These are phyloP conservation scores for Candida albicans DNA, from an alignment of 1,139 yeast species.

Conservation along the genomic window DNA sequence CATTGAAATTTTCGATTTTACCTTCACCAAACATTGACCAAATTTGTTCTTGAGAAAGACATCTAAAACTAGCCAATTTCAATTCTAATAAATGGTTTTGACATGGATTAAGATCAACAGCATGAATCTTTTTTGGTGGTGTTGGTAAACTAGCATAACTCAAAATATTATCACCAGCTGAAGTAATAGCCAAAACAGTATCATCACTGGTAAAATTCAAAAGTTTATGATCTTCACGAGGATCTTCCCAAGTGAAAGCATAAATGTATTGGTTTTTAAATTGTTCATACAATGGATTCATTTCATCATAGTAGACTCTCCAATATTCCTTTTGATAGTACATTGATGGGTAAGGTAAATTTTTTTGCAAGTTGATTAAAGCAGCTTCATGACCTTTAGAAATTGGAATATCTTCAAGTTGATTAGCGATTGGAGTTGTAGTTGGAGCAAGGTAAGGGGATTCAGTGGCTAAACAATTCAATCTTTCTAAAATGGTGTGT, in stretches of 20 bases:
- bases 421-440: conserved; percentile 22
- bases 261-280: conserved; percentile 78
- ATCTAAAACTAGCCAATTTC: conserved; percentile 68
- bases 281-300: conserved; percentile 65
- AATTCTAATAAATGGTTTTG: conserved; percentile 80
- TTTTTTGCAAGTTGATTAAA: conserved; percentile 56
- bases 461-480: conserved; percentile 75
- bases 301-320: conserved; percentile 78
- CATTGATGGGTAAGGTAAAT: conserved; percentile 74
- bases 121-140: conserved; percentile 77
- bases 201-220: conserved; percentile 61
- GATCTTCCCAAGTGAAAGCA: conserved; percentile 92
- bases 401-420: conserved; percentile 32
- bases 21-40: conserved; percentile 83
- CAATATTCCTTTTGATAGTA: conserved; percentile 75
- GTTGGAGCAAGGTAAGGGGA: conserved; percentile 76
- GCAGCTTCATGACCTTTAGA: conserved; percentile 82
- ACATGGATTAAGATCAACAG: conserved; percentile 81
- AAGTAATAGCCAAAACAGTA: conserved; percentile 77
- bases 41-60: conserved; percentile 56
- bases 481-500: conserved; percentile 57
- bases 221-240: conserved; percentile 72
- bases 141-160: conserved; percentile 70
- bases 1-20: conserved; percentile 50
- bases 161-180: conserved; percentile 81